Base-by-base conservation (phyloP, 2,329 filamentous ascomycete genomes). In the Nemania sp. region DNA sequence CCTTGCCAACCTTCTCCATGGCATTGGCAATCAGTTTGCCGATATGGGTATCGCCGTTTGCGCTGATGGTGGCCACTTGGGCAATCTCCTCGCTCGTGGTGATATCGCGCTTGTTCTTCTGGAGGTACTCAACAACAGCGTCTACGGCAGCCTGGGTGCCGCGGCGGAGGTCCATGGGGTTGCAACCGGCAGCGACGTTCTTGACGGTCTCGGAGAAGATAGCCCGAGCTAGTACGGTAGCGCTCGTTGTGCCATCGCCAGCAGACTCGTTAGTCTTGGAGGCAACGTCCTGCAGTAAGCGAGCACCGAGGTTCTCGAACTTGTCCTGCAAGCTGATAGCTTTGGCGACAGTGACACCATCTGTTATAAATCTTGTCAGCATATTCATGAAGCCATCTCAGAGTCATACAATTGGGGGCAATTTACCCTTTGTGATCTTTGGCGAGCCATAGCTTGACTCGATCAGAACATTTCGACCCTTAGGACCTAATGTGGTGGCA, bases 151-250 rank as follows among this genome's bases (percentile, higher is more conserved):
- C 90, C 81, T 99, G 94, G 70, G 94, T 97, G 76, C 94, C 94
- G 68, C 94, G 88, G 75, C 94, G 88, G 70, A 99, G 84, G 72
- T 99, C 94, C 94, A 99, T 97, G 64, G 94, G 94, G 82, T 99
- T 99, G 88, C 94, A 99, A 71, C 94, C 94, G 61, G 94, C 94
- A 64, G 94, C 94, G 63, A 99, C 94, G 75, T 99, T 99, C 88
- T 99, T 99, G 74, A 97, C 94, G 50, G 93, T 97, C 84, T 99
- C 94, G 76, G 94, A 96, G 85, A 99, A 99, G 79, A 99, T 99
- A 74, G 92, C 90, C 67, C 91, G 90, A 67, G 91, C 94, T 65
- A 99, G 90, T 65, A 97, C 94, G 61, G 94, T 99, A 63, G 94
- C 94, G 63, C 92, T 96, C 63, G 94, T 99, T 68, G 94, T 99